Conservation (phyloP, 139 green algal species). For the Closterium sp. region DNA sequence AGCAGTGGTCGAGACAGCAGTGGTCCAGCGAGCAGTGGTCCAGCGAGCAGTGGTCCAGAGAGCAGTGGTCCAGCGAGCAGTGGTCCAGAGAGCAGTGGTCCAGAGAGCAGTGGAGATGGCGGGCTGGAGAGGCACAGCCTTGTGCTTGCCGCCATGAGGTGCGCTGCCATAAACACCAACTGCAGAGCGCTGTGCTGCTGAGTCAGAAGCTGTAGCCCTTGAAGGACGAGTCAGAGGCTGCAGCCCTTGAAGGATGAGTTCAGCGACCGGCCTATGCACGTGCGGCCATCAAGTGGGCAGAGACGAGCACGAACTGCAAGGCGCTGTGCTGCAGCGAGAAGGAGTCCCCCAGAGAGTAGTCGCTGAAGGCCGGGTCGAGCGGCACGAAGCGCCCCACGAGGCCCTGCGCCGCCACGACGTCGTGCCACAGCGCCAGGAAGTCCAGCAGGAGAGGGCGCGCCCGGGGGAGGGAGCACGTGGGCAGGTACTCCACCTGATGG, state of each 20-base stretch:
- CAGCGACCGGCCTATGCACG: not conserved
- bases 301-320: slow-evolving; percentile 48
- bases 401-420: not conserved
- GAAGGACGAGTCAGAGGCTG: too few species aligned
- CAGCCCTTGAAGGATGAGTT: too few species aligned
- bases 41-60: too few species aligned
- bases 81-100: too few species aligned
- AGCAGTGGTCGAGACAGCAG: not conserved
- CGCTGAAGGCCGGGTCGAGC: slow-evolving; percentile 24
- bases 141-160: too few species aligned
- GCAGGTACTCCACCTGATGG: slow-evolving; percentile 13
- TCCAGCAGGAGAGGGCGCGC: slow-evolving; percentile 6
- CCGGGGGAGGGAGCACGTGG: not conserved
- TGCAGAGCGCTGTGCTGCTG: too few species aligned
- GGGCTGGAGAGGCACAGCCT: too few species aligned
- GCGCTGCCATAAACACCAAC: too few species aligned
- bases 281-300: slow-evolving; percentile 23
- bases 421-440: slow-evolving; percentile 34
- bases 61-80: too few species aligned
- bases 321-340: slow-evolving; percentile 43
- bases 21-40: too few species aligned
- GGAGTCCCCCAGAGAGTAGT: slow-evolving; percentile 26
- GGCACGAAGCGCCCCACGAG: slow-evolving; percentile 30
- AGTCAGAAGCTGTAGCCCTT: too few species aligned
- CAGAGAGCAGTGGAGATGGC: too few species aligned